These are phyloP conservation scores for Exophiala mesophila DNA, from an alignment of 2,329 filamentous ascomycete genomes.

Conservation along the genomic window DNA sequence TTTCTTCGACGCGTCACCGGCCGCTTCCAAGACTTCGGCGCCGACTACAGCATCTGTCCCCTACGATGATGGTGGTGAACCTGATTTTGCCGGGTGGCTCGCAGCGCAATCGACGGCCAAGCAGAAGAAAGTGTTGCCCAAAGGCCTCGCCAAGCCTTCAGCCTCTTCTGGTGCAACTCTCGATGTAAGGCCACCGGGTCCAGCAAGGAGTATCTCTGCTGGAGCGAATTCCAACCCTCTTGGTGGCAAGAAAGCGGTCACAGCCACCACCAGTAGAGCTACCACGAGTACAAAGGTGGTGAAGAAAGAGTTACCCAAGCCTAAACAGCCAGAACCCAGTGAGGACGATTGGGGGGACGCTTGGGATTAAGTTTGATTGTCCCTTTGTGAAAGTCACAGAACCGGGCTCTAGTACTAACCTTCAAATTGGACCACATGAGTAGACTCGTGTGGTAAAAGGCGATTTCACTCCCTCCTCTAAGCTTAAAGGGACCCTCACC, in stretches of 20 bases:
- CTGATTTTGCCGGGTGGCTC: constrained; percentile 93
- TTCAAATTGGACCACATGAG: no score
- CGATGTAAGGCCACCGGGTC: constrained; percentile 30
- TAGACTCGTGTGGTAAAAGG: no score
- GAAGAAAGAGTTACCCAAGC: constrained; percentile 38
- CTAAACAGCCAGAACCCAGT: constrained; percentile 15
- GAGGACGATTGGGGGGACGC: constrained; percentile 48
- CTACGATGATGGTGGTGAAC: constrained; percentile 80
- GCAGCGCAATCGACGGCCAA: constrained; percentile 80
- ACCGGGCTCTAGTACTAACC: no score
- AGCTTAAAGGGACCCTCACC: no score
- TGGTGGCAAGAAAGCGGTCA: constrained; percentile 32
- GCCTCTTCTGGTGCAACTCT: constrained; percentile 32
- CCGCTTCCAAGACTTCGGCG: constrained; percentile 28
- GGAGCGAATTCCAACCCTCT: constrained; percentile 27
- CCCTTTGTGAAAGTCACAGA: no score
- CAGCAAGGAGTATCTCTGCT: constrained; percentile 36
- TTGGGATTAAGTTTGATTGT: constrained; percentile 45
- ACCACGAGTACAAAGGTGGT: constrained; percentile 59
- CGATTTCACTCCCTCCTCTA: no score
- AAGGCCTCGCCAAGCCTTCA: constrained; percentile 66
- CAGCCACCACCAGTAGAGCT: constrained; percentile 41
- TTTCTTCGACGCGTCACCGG: constrained; percentile 41
- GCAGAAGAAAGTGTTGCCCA: constrained; percentile 67
- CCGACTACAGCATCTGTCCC: constrained; percentile 32